Percentiles rank a stretch among this genome's conserved stretches.
Conservation (phyloP, 305 asterid genomes). For the Andrographis paniculata region DNA sequence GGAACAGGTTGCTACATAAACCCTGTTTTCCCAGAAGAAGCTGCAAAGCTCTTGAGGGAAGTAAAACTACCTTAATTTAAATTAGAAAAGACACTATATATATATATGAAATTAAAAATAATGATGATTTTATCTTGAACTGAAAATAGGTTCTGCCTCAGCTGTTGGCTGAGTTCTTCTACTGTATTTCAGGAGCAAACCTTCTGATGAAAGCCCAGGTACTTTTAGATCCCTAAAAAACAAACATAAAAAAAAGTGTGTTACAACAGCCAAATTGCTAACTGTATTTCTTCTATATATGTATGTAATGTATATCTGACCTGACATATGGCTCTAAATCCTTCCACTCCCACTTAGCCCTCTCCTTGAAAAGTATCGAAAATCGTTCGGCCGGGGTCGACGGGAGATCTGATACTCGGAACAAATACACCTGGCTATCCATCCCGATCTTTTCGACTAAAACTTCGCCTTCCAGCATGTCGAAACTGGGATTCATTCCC, state of each 20-base stretch:
- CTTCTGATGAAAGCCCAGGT: constrained; percentile 86
- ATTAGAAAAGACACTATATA: too few species aligned
- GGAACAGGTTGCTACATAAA: constrained; percentile 81
- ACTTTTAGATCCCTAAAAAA: constrained; percentile 66
- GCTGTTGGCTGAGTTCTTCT: constrained; percentile 35
- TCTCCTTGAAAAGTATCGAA: constrained; percentile 5
- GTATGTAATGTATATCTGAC: constrained; percentile 21
- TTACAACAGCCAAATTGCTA: constrained; percentile 10
- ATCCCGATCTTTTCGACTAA: constrained; percentile 63
- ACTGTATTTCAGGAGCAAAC: constrained; percentile 78
- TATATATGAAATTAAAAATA: too few species aligned
- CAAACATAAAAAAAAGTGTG: constrained; percentile 1
- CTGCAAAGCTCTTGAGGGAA: constrained; percentile 68
- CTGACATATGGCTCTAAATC: constrained; percentile 79
- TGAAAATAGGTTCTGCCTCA: constrained; percentile 68
- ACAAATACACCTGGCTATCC: constrained; percentile 52
- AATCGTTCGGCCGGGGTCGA: constrained; percentile 51
- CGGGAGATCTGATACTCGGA: constrained; percentile 56
- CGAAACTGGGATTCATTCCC: constrained; percentile 44
- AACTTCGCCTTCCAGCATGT: constrained; percentile 84
- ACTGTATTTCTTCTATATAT: too few species aligned
- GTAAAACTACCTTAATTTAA: constrained; percentile 37
- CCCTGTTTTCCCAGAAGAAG: constrained; percentile 95
- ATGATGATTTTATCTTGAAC: constrained; percentile 78
- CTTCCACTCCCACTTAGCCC: constrained; percentile 60